These are phyloP conservation scores for Malus hybrid DNA, from an alignment of 331 rosid species.

Conservation along the genomic window DNA sequence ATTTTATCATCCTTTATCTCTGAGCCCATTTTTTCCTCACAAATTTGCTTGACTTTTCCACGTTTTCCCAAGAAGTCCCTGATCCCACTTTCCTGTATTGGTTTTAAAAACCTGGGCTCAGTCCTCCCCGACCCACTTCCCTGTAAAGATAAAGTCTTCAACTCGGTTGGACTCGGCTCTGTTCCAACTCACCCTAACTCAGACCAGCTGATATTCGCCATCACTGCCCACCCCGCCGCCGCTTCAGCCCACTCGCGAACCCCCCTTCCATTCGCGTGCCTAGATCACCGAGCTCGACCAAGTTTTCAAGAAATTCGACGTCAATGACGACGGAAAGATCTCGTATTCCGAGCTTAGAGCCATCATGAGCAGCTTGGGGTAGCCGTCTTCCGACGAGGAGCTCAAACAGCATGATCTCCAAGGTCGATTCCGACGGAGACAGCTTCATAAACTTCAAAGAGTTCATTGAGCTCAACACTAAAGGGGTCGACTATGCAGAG, in stretches of 20 bases:
- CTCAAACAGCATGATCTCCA: slow-evolving; percentile 53
- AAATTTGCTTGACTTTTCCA: too few species aligned
- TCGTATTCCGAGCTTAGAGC: slow-evolving; percentile 67
- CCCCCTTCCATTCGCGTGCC: neutral
- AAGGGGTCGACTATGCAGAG: slow-evolving; percentile 71
- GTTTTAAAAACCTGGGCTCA: too few species aligned
- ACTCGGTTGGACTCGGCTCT: too few species aligned
- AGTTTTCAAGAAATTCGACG: slow-evolving; percentile 83
- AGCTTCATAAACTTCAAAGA: slow-evolving; percentile 64
- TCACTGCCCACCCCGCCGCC: neutral
- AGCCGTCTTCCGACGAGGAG: slow-evolving; percentile 49
- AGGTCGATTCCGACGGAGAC: slow-evolving; percentile 77
- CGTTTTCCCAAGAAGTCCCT: too few species aligned
- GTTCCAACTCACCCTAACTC: too few species aligned
- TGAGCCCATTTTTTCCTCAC: too few species aligned
- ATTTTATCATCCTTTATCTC: too few species aligned
- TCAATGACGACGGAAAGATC: slow-evolving; percentile 87
- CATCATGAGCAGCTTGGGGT: slow-evolving; percentile 65
- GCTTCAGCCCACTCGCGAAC: neutral
- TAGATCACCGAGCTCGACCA: slow-evolving; percentile 56
- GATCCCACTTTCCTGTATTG: too few species aligned
- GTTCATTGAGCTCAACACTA: slow-evolving; percentile 73
- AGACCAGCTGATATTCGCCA: neutral
- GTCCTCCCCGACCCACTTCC: too few species aligned
- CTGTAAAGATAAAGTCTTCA: too few species aligned